Evolutionary conservation across 352 stramenopile genomes (phyloP).

Genomic region (Phytophthora vignae): DNA sequence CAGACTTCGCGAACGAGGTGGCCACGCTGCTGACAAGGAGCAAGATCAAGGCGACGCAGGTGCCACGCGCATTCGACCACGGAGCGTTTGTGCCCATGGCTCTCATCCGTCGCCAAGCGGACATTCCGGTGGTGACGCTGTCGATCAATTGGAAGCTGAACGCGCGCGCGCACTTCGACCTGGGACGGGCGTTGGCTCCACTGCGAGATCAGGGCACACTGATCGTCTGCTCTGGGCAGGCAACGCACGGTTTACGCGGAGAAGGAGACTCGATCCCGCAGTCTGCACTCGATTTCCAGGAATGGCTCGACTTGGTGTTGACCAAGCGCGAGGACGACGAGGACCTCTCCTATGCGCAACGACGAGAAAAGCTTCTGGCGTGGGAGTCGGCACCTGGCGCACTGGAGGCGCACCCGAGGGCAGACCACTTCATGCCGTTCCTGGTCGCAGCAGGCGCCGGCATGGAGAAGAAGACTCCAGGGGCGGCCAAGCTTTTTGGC

Average conservation of each 20-base stretch:
- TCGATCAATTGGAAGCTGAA: conserved; percentile 22
- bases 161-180: conserved; percentile 58
- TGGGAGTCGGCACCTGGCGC: conserved; percentile 55
- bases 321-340: conserved; percentile 22
- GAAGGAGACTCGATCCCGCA: conserved; percentile 20
- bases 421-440: conserved; percentile 71
- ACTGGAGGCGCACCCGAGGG: conserved; percentile 42
- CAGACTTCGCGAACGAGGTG: conserved; percentile 73
- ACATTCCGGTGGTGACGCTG: conserved; percentile 4
- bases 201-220: conserved; percentile 81
- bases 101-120: neutral
- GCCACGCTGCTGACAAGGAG: conserved; percentile 55
- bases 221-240: conserved; percentile 85
- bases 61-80: conserved; percentile 86
- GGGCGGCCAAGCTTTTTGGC: conserved; percentile 46
- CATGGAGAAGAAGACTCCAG: conserved; percentile 46
- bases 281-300: conserved; percentile 48
- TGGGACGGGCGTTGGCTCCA: conserved; percentile 69
- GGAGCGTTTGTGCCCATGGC: conserved; percentile 88
- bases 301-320: conserved; percentile 51
- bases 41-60: conserved; percentile 62
- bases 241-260: conserved; percentile 41
- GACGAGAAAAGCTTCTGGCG: conserved; percentile 44
- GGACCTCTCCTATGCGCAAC: conserved; percentile 39
- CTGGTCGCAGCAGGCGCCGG: conserved; percentile 58